These are phyloP conservation scores for Hydrangea macrophylla DNA, from an alignment of 148 eudicot genomes.

Conservation along the genomic window DNA sequence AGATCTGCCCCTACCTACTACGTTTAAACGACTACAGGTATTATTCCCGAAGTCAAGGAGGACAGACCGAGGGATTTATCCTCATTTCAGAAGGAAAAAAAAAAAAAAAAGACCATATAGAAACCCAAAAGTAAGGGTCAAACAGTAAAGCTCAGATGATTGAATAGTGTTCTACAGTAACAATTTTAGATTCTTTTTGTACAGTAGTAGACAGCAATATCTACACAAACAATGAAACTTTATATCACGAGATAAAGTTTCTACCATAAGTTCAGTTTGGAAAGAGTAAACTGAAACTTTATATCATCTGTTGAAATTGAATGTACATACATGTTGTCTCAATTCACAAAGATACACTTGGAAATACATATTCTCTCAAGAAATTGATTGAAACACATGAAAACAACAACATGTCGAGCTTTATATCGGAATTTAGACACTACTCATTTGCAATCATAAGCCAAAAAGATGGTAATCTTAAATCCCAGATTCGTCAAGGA, in stretches of 20 bases:
- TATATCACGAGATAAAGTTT: too few relatives aligned
- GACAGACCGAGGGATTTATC: too few relatives aligned
- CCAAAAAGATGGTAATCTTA: constrained; percentile 12
- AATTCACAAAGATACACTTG: background rate
- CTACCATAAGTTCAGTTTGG: background rate
- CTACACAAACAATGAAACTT: too few relatives aligned
- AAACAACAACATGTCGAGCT: background rate
- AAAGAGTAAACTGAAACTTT: background rate
- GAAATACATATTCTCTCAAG: background rate
- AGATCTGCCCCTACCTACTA: too few relatives aligned
- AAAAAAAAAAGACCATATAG: background rate
- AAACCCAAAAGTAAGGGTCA: background rate
- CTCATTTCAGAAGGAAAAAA: too few relatives aligned
- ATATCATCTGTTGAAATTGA: background rate
- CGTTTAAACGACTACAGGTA: too few relatives aligned
- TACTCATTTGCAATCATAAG: background rate
- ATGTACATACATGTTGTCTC: constrained; percentile 10
- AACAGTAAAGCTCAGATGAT: background rate
- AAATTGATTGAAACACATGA: background rate
- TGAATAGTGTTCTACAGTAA: background rate
- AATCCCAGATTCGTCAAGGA: constrained; percentile 78
- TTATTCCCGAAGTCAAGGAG: too few relatives aligned
- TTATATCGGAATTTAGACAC: background rate
- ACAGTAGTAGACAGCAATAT: too few relatives aligned
- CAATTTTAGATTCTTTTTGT: too few relatives aligned